Evolutionary conservation across 257 asterid genomes (phyloP), one percentile per base, ranked within the genome.

Genomic region (Capsicum pubescens): DNA sequence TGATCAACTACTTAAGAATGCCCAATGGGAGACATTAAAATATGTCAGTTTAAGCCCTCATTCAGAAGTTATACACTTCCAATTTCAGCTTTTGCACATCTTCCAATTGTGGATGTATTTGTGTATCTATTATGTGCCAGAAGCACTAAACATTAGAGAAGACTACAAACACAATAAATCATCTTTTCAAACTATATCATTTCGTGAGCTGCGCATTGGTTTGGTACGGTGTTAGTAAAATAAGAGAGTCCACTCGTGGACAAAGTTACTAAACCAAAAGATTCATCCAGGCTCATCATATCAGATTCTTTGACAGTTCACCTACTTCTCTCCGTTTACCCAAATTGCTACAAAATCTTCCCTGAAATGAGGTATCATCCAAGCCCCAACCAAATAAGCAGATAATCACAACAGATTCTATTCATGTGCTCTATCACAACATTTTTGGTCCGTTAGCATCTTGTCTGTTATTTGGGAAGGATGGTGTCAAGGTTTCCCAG

Each of bases 401-500:
- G 48, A 66, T 63, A 66, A 35, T 67, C 19, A 14, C 74, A 67
- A 67, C 74, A 35, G 19, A 35, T 39, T 66, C 48, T 35, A 36
- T 67, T 67, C 56, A 32, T 61, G 68, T 61, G 68, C 36, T 19
- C 36, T 6, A 61, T 61, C 68, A 61, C 14, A n/a, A 59, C 66
- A 59, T 12, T 57, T 78, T 59, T 8, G 32, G 57, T 39, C 57
- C 66, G 9, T 46, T 32, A 61, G 58, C 39, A 63, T 19, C 48
- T n/a, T 61, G 84, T 67, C 82, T 26, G 88, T 67, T 79, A 82
- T 80, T 84, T 58, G 59, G 85, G 64, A 81, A 80, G 74, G 61
- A 58, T 81, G 83, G 84, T 77, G 21, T 68, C 52, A 17, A 85
- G 52, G 32, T 84, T 84, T 80, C 76, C 86, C 56, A 86, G 61